Evolutionary conservation across 331 rosid genomes (phyloP).

Genomic region (Phaseolus coccineus): DNA sequence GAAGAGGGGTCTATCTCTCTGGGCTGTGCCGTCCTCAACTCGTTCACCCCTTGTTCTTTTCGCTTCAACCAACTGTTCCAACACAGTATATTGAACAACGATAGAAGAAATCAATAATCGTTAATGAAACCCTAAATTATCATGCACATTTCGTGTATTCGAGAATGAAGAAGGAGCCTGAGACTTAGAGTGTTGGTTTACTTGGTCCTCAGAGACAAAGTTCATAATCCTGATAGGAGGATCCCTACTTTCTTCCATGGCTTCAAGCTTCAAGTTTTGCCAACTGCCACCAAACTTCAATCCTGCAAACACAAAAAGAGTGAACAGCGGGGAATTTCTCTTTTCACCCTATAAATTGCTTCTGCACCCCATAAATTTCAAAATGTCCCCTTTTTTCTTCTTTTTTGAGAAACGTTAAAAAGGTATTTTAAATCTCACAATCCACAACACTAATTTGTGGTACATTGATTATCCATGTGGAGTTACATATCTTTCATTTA

Average conservation of each 20-base stretch:
- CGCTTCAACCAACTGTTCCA: constrained; percentile 70
- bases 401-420: no score
- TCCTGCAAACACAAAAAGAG: not conserved
- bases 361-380: no score
- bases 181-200: constrained; percentile 37
- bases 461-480: no score
- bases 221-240: constrained; percentile 75
- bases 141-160: not conserved
- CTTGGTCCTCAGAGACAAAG: constrained; percentile 92
- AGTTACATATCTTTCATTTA: no score
- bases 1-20: constrained; percentile 85
- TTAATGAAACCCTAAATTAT: constrained; percentile 33
- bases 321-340: not conserved
- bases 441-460: no score
- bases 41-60: constrained; percentile 85
- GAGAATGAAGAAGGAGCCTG: not conserved
- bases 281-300: constrained; percentile 16
- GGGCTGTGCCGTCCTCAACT: constrained; percentile 91
- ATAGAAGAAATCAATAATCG: not conserved
- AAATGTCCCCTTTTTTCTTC: no score
- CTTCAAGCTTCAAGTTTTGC: constrained; percentile 10
- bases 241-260: constrained; percentile 72
- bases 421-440: no score
- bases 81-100: not conserved
- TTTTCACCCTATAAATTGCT: no score